phyloP scores from a whole-genome alignment of 2,329 filamentous ascomycete species.

The Fusarium dimerum region DNA sequence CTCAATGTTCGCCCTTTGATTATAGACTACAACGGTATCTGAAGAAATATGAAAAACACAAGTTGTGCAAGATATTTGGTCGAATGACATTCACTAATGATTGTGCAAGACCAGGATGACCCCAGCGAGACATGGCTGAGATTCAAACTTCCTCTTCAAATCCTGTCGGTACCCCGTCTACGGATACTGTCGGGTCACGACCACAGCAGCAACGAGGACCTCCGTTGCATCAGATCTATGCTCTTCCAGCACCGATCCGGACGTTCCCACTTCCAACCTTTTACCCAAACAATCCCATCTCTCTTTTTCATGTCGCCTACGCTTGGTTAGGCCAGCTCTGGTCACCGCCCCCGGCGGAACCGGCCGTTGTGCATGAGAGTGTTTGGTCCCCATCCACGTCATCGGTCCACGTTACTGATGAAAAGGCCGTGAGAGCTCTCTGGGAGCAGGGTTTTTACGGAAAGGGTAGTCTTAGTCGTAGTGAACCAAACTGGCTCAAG shows the following conservation, averaged over 20 bases:
- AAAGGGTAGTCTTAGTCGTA: conserved; percentile 88
- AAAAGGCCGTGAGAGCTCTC: conserved; percentile 72
- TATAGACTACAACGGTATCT: conserved; percentile 99
- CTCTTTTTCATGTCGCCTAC: conserved; percentile 76
- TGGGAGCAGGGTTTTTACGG: conserved; percentile 99
- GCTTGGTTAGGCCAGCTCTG: conserved; percentile 75
- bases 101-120: conserved; percentile 49
- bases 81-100: conserved; percentile 13
- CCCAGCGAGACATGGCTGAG: conserved; percentile 45
- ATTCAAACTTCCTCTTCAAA: conserved; percentile 28
- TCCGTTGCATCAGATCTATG: conserved; percentile 72
- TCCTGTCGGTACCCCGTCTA: conserved; percentile 22
- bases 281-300: conserved; percentile 90
- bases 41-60: conserved; percentile 50
- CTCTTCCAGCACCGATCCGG: conserved; percentile 75
- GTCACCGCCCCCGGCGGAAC: conserved; percentile 65
- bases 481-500: conserved; percentile 91
- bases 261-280: conserved; percentile 84
- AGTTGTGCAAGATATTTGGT: conserved; percentile 8
- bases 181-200: conserved; percentile 21
- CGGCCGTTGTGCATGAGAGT: conserved; percentile 65
- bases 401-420: conserved; percentile 81
- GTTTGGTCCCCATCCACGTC: conserved; percentile 80
- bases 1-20: conserved; percentile 63
- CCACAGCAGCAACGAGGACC: conserved; percentile 37